Evolutionary conservation across 306 rosid genomes (phyloP).

Genomic region (Hylodesmum podocarpum): DNA sequence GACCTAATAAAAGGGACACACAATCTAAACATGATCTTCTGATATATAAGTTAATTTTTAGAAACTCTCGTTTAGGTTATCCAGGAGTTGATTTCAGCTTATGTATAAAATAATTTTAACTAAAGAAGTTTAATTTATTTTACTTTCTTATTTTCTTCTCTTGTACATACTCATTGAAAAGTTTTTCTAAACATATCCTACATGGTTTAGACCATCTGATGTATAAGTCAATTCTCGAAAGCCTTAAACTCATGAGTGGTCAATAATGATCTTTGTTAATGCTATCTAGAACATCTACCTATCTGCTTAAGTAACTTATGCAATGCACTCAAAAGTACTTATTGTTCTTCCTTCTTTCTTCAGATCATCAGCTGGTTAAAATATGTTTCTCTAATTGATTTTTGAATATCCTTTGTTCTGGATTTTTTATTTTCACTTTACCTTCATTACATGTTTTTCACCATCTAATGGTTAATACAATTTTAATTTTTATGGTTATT

Average conservation of each 20-base stretch:
- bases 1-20: too few relatives aligned
- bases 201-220: too few relatives aligned
- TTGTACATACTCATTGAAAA: too few relatives aligned
- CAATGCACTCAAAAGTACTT: neutral
- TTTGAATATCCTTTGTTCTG: neutral
- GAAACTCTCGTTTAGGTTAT: too few relatives aligned
- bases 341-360: conserved; percentile 12
- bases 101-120: too few relatives aligned
- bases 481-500: neutral
- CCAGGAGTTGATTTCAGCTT: too few relatives aligned
- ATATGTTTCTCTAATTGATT: neutral
- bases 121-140: too few relatives aligned
- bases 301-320: conserved; percentile 1
- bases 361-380: neutral
- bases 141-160: too few relatives aligned
- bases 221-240: too few relatives aligned
- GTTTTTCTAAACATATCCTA: too few relatives aligned
- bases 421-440: conserved; percentile 4
- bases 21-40: neutral
- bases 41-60: too few relatives aligned
- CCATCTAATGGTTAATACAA: neutral
- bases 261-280: neutral
- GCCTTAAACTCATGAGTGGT: neutral
- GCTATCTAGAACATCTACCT: neutral
- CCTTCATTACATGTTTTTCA: neutral